Base-by-base conservation (phyloP, 2,329 filamentous ascomycete genomes). In the Aspergillus ochraceoroseus region DNA sequence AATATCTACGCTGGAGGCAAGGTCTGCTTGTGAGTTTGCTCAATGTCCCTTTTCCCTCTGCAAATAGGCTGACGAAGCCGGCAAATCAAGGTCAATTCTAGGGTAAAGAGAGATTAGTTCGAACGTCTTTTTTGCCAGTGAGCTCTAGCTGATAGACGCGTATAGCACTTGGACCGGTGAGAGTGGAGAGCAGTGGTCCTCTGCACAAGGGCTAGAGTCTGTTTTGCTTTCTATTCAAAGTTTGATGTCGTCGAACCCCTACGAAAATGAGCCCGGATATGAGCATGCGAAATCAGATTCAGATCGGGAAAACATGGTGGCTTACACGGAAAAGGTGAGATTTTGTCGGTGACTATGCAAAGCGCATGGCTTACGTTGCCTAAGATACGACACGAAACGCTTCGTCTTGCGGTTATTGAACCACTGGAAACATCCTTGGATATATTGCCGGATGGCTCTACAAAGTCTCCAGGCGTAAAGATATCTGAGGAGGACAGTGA, bases 191-290 rank as follows among this genome's bases (percentile, higher is more conserved):
- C 82, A 95, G 62, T 98, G 92, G 92, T 95, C 89, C 11, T 88
- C 89, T 11, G 92, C 90, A 1, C 92, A 96, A 63, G 90, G 92
- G 5, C 73, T 98, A 1, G 92, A 96, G 63, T 96, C 90, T 1
- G 87, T 96, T 33, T 67, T 98, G 32, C 79, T 96, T 38, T 96
- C 90, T 4, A 95, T 98, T 42, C 92, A 98, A 65, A 95, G 89
- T 62, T 72, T 98, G 30, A 89, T 98, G 83, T 95, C 88, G 1
- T 70, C 79, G 18, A 95, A 95, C 54, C 92, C 90, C 0, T 96
- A 95, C 65, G 87, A 92, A 60, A 95, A 96, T 55, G 92, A 98
- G 62, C 92, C 92, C 1, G 92, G 92, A 4, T 95, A 87, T 54
- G 90, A 96, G 61, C 76, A 84, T 44, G 77, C 82, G 8, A 83